These are phyloP conservation scores for Trichoderma polysporum DNA, from an alignment of 2,329 filamentous ascomycete species.

Conservation along the genomic window DNA sequence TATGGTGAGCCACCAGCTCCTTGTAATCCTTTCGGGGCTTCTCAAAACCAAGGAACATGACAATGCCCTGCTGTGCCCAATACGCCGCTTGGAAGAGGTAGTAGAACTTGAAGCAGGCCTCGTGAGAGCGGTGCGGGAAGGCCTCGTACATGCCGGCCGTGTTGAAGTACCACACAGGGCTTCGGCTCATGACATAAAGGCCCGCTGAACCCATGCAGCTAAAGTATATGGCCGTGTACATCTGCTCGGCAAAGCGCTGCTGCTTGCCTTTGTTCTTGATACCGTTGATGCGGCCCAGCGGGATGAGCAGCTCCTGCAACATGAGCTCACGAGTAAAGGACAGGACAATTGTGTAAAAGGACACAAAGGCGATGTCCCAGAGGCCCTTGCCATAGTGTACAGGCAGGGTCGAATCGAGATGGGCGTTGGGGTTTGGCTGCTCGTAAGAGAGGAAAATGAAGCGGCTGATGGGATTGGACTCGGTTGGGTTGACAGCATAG, in stretches of 20 bases:
- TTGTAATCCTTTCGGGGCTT: constrained; percentile 92
- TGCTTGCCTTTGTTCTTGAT: constrained; percentile 72
- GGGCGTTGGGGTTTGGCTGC: constrained; percentile 17
- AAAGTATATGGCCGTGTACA: constrained; percentile 91
- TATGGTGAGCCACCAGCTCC: constrained; percentile 85
- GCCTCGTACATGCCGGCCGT: constrained; percentile 82
- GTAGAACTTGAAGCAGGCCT: constrained; percentile 83
- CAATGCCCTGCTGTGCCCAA: constrained; percentile 90
- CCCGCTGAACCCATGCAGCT: constrained; percentile 76
- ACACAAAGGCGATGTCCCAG: constrained; percentile 80
- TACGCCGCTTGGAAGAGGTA: constrained; percentile 90
- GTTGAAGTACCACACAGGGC: constrained; percentile 92
- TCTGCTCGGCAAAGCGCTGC: constrained; percentile 89
- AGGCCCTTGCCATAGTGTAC: constrained; percentile 80
- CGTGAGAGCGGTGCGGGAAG: constrained; percentile 80
- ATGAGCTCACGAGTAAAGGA: constrained; percentile 92
- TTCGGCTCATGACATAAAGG: constrained; percentile 82
- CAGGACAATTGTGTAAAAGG: constrained; percentile 83
- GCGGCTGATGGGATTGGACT: constrained; percentile 72
- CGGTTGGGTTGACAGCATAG: constrained; percentile 72
- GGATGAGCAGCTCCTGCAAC: constrained; percentile 84
- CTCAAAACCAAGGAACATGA: constrained; percentile 79
- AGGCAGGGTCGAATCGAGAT: constrained; percentile 37
- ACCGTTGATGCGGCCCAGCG: constrained; percentile 67
- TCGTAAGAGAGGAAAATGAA: constrained; percentile 89